Percentiles rank a stretch among this genome's conserved stretches.
Evolutionary conservation across 176 grass and related monocot species (phyloP).

Genomic region (Phoenix dactylifera): DNA sequence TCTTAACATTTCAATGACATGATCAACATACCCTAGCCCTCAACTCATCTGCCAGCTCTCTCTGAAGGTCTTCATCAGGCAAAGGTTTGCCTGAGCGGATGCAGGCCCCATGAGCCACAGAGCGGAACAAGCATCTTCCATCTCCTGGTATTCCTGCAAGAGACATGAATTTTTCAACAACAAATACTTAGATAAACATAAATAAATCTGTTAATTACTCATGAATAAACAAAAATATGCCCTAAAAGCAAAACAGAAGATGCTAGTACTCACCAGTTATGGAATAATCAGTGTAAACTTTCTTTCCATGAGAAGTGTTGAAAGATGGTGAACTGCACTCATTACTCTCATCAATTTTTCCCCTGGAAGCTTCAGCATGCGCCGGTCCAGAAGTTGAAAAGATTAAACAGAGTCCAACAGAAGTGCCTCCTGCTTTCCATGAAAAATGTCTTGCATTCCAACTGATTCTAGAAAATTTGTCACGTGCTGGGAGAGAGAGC

Average conservation of each 20-base stretch:
- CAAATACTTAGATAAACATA: not conserved
- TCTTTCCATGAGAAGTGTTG: constrained; percentile 57
- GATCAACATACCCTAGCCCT: constrained; percentile 45
- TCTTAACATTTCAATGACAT: not conserved
- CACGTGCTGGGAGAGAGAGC: constrained; percentile 28
- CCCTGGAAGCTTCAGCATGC: constrained; percentile 40
- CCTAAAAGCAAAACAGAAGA: not conserved
- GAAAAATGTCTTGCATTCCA: constrained; percentile 51
- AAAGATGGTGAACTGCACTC: constrained; percentile 18
- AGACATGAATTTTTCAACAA: constrained; percentile 23
- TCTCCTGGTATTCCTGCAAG: constrained; percentile 76
- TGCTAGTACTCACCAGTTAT: constrained; percentile 47
- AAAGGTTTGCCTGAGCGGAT: constrained; percentile 34
- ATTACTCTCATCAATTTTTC: constrained; percentile 20
- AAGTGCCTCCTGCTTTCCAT: constrained; percentile 45
- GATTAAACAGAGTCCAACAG: constrained; percentile 51
- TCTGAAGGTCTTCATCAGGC: constrained; percentile 63
- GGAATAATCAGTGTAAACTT: constrained; percentile 81
- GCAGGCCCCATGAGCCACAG: constrained; percentile 67
- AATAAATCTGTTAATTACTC: not conserved
- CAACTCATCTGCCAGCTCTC: constrained; percentile 77
- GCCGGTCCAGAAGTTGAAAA: constrained; percentile 46
- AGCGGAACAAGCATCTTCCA: constrained; percentile 77
- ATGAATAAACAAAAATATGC: not conserved
- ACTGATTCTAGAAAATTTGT: constrained; percentile 23